Percentiles rank a stretch among this genome's conserved stretches.
phyloP scores from a whole-genome alignment of 1,139 yeast genomes.

The Citeromyces hawaiiensis region DNA sequence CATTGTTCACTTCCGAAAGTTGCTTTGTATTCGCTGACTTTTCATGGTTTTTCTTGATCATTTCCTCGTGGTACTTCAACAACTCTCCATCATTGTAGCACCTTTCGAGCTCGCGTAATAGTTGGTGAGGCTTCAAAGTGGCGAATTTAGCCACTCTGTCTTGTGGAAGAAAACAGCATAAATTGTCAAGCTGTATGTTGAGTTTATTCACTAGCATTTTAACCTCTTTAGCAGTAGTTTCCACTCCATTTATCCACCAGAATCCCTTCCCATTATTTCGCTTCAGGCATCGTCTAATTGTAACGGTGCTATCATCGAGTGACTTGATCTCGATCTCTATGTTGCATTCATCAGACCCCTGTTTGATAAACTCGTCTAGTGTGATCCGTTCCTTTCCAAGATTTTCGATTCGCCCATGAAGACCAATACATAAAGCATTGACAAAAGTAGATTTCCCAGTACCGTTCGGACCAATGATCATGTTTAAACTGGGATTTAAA shows the following conservation, averaged over 20 bases:
- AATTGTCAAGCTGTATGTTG: slow-evolving; percentile 78
- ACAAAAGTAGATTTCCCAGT: slow-evolving; percentile 92
- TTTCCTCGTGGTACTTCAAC: slow-evolving; percentile 38
- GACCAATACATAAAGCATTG: slow-evolving; percentile 84
- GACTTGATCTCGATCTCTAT: slow-evolving; percentile 60
- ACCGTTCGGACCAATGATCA: slow-evolving; percentile 97
- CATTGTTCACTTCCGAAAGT: slow-evolving; percentile 19
- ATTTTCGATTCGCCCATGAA: slow-evolving; percentile 69
- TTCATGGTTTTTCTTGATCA: slow-evolving; percentile 37
- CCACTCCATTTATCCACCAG: slow-evolving; percentile 47
- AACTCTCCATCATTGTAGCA: slow-evolving; percentile 61
- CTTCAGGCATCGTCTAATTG: slow-evolving; percentile 29
- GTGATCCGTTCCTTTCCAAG: slow-evolving; percentile 68
- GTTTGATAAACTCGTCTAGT: slow-evolving; percentile 59
- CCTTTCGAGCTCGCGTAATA: slow-evolving; percentile 67
- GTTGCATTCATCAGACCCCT: slow-evolving; percentile 42
- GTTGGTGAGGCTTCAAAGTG: slow-evolving; percentile 58
- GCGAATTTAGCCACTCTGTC: slow-evolving; percentile 94
- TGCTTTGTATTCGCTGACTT: slow-evolving; percentile 17
- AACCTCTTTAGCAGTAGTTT: slow-evolving; percentile 30
- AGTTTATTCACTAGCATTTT: slow-evolving; percentile 29
- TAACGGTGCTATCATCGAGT: slow-evolving; percentile 17
- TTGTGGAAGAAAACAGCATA: slow-evolving; percentile 92
- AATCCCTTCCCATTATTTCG: slow-evolving; percentile 29
- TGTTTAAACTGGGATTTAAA: slow-evolving; percentile 74